These are phyloP conservation scores for Mucor indicus DNA, from an alignment of 371 early-diverging fungal species.

Conservation along the genomic window DNA sequence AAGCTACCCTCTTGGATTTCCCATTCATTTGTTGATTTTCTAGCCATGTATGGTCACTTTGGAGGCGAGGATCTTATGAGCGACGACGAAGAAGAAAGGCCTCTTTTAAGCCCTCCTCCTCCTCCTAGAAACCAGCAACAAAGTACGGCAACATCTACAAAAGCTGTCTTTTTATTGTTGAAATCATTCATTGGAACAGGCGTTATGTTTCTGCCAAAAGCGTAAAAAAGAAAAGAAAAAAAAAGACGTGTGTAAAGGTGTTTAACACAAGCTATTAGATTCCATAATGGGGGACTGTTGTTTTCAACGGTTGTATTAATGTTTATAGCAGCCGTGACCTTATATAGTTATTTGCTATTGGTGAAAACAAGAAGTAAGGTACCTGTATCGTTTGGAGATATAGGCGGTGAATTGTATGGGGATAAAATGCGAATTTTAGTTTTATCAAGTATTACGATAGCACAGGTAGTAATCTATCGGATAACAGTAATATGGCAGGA, in stretches of 20 bases:
- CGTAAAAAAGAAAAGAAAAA: conserved; percentile 9
- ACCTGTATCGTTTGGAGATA: conserved; percentile 65
- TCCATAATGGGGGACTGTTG: conserved; percentile 63
- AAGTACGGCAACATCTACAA: conserved; percentile 67
- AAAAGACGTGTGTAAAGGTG: not conserved
- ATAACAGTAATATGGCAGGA: too few relatives aligned
- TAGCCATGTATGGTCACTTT: conserved; percentile 91
- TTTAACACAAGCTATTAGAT: conserved; percentile 45
- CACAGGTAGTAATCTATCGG: too few relatives aligned
- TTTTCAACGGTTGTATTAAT: conserved; percentile 57
- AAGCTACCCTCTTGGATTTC: conserved; percentile 71
- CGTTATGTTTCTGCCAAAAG: conserved; percentile 21
- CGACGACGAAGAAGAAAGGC: conserved; percentile 51
- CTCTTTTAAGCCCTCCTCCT: conserved; percentile 40
- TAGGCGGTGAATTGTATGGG: conserved; percentile 78
- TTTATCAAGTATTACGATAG: conserved; percentile 68
- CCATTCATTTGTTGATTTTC: conserved; percentile 87
- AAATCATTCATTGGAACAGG: conserved; percentile 80
- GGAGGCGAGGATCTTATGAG: conserved; percentile 90
- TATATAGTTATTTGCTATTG: conserved; percentile 59
- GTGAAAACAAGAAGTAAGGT: conserved; percentile 58
- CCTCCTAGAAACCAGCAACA: conserved; percentile 40
- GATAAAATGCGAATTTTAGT: conserved; percentile 64
- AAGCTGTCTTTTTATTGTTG: conserved; percentile 71
- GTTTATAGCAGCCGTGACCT: conserved; percentile 51